Conservation (phyloP, 768 basidiomycete genomes). For the Phlebiopsis gigantea region DNA sequence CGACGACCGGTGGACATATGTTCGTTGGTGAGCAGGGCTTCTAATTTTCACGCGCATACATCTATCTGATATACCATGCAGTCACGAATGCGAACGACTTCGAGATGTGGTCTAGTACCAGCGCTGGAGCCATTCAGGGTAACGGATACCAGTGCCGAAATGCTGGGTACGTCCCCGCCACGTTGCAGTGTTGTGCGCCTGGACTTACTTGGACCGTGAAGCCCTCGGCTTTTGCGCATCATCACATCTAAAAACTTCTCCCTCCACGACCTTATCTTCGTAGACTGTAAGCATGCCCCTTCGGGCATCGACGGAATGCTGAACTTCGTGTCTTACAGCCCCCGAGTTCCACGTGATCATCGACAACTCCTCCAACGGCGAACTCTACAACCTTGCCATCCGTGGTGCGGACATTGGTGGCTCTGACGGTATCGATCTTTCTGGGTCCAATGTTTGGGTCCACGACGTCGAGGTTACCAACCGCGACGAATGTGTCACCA, state of each 20-base stretch:
- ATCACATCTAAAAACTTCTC: constrained; percentile 25
- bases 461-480: constrained; percentile 29
- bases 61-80: too few relatives aligned
- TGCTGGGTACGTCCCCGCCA: constrained; percentile 19
- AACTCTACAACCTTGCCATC: constrained; percentile 28
- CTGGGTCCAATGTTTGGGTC: constrained; percentile 28
- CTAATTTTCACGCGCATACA: too few relatives aligned
- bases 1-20: constrained; percentile 26
- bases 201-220: not conserved
- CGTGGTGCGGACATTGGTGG: constrained; percentile 25
- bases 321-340: constrained; percentile 9
- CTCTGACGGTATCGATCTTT: constrained; percentile 27
- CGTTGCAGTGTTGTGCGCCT: not conserved
- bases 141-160: constrained; percentile 26
- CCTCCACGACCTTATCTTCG: constrained; percentile 28
- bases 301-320: not conserved
- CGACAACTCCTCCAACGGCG: constrained; percentile 23
- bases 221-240: constrained; percentile 26
- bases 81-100: constrained; percentile 27
- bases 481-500: constrained; percentile 29
- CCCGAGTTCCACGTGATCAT: constrained; percentile 28
- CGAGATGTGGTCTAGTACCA: constrained; percentile 27
- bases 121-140: constrained; percentile 26
- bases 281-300: constrained; percentile 19
- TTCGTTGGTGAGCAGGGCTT: constrained; percentile 19